Base-by-base conservation (phyloP, 2,329 filamentous ascomycete genomes). In the Hirsutella rhossiliensis region DNA sequence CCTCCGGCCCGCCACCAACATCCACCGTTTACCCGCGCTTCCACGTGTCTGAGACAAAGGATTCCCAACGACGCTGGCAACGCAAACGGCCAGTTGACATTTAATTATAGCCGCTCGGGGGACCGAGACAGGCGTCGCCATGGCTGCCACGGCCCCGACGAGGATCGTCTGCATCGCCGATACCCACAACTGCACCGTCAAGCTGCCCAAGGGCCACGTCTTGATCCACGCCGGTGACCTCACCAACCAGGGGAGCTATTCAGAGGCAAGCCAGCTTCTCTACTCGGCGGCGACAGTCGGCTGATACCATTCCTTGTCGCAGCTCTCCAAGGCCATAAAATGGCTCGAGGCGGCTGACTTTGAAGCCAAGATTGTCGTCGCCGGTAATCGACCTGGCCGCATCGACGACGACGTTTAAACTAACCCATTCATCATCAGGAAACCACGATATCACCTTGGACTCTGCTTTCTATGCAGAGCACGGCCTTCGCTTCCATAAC, bases 391-490 rank as follows among this genome's bases (percentile, higher is more conserved):
- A 23, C 23, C 44, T 49, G 40, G 30, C 27, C 17, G 12, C 43
- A 20, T 36, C 41, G 34, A 19, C 2, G 11, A n/a, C 31, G 20
- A 38, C 30, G n/a, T 6, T 29, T 20, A 31, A 46, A 36, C 20
- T 15, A 40, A 23, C 15, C n/a, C 41, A 42, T 9, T 36, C 34
- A 11, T 11, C 32, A 15, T 15, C 15, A 82, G 82, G 84, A 27
- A 89, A 88, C 56, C 84, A 88, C 60, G 84, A 88, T 55, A 67
- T 84, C 41, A 83, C 81, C 0, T 71, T 88, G 7, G 83, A 87
- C 54, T 52, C 64, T n/a, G 56, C 66, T 3, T 86, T 84, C 57
- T 82, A 78, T 56, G 52, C 61, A 9, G 58, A 72, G 36, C 67
- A 79, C 51, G 71, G 72, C 1, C 52, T 56, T 1, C 64, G 65